Conservation (phyloP, 768 basidiomycete species). For the Amanita exitialis region DNA sequence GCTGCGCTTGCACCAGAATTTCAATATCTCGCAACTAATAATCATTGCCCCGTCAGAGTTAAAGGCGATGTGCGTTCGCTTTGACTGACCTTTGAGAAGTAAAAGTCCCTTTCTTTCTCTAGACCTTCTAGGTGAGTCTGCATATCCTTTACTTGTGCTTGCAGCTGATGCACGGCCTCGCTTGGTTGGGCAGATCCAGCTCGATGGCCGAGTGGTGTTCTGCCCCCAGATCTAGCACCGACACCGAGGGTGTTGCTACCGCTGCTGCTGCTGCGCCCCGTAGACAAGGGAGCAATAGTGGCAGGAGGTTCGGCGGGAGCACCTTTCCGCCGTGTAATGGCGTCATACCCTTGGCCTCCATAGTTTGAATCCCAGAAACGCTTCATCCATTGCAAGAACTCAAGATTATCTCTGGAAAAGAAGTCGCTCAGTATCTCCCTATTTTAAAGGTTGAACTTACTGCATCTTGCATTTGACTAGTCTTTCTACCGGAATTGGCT, state of each 20-base stretch:
- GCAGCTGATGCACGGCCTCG: conserved; percentile 59
- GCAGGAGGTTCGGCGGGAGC: conserved; percentile 68
- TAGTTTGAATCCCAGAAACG: conserved; percentile 93
- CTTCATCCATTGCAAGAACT: conserved; percentile 96
- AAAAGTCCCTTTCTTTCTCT: conserved; percentile 97
- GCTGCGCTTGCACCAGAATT: conserved; percentile 77
- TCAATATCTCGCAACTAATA: conserved; percentile 89
- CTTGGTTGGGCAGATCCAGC: conserved; percentile 56
- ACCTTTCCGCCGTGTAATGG: conserved; percentile 73
- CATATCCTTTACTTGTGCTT: conserved; percentile 76
- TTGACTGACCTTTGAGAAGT: conserved; percentile 83
- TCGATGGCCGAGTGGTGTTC: conserved; percentile 62
- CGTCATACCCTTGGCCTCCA: conserved; percentile 80
- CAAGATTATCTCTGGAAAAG: conserved; percentile 78
- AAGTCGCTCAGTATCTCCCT: not conserved
- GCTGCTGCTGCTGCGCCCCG: conserved; percentile 25
- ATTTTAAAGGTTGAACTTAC: conserved; percentile 31
- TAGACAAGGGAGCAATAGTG: conserved; percentile 60
- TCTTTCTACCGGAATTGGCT: conserved; percentile 94
- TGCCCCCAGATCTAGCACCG: conserved; percentile 46
- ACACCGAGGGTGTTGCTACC: conserved; percentile 14
- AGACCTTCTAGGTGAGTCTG: conserved; percentile 75
- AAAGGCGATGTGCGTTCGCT: not conserved
- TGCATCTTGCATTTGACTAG: conserved; percentile 99
- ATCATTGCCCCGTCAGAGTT: not conserved